Evolutionary conservation across 2,329 filamentous ascomycete species (phyloP).

Genomic region (Cercospora citrullina): DNA sequence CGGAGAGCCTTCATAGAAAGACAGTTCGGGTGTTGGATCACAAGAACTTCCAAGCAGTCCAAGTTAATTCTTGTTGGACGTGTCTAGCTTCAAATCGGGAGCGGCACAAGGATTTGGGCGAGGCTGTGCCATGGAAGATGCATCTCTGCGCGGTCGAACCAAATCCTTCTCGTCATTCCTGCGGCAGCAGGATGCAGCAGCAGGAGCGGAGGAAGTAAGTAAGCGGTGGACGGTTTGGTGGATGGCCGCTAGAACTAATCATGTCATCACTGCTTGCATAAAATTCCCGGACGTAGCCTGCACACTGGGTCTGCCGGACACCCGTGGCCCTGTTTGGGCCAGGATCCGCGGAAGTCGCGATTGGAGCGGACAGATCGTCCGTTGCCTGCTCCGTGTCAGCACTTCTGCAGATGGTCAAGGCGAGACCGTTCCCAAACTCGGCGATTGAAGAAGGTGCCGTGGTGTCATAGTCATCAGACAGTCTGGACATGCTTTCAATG

Average conservation of each 20-base stretch:
- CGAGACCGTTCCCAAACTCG: not conserved
- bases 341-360: not conserved
- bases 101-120: not conserved
- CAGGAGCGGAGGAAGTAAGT: not conserved
- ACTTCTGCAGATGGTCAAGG: not conserved
- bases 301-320: not conserved
- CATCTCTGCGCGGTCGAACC: not conserved
- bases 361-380: slow-evolving; percentile 1
- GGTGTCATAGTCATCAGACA: not conserved
- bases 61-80: not conserved
- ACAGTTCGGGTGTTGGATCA: not conserved
- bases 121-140: not conserved
- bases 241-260: not conserved
- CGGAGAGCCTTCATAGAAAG: not conserved
- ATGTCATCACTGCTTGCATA: slow-evolving; percentile 7
- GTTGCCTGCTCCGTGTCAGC: not conserved
- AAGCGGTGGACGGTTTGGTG: not conserved
- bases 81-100: not conserved
- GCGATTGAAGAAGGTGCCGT: not conserved
- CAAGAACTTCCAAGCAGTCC: not conserved
- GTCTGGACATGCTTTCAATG: not conserved
- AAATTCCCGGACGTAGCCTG: not conserved
- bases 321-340: not conserved
- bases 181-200: not conserved
- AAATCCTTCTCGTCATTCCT: not conserved